A percentile compares a stretch with the other conserved stretches of the same genome.
phyloP scores from a whole-genome alignment of 768 basidiomycete species.

The Lactarius trivialis region DNA sequence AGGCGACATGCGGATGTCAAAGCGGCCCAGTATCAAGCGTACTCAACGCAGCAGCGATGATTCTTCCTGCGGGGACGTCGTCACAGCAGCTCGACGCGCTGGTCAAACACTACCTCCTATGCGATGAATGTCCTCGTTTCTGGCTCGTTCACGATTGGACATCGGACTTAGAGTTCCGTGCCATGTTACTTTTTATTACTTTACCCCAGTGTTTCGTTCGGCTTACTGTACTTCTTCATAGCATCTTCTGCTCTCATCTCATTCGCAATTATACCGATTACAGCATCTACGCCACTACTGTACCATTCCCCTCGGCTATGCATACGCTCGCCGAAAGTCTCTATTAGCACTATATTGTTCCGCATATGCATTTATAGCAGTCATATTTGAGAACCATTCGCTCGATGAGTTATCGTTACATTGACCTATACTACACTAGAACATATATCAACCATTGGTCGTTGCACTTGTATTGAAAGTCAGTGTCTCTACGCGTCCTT shows the following conservation, averaged over 20 bases:
- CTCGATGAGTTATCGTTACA: background rate
- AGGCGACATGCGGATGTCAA: conserved; percentile 50
- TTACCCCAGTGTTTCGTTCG: conserved; percentile 1
- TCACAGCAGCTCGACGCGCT: background rate
- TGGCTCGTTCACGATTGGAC: background rate
- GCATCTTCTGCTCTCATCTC: conserved; percentile 14
- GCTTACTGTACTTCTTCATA: conserved; percentile 2
- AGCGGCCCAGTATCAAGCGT: conserved; percentile 62
- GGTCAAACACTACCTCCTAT: background rate
- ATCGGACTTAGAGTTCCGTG: background rate
- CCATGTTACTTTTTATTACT: conserved; percentile 3
- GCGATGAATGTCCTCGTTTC: background rate
- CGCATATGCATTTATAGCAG: conserved; percentile 13
- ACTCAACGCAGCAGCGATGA: conserved; percentile 30
- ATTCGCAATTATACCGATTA: conserved; percentile 14
- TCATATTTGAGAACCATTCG: conserved; percentile 4
- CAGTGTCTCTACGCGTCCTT: conserved; percentile 79
- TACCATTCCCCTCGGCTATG: conserved; percentile 11
- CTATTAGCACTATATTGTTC: conserved; percentile 16
- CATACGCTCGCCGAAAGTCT: conserved; percentile 6
- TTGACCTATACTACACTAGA: conserved; percentile 7
- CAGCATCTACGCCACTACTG: conserved; percentile 13
- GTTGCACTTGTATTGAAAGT: conserved; percentile 54
- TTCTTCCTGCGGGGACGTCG: background rate
- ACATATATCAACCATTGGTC: background rate